Conservation (phyloP, 768 basidiomycete genomes). For the Leccinum subtestaceum region DNA sequence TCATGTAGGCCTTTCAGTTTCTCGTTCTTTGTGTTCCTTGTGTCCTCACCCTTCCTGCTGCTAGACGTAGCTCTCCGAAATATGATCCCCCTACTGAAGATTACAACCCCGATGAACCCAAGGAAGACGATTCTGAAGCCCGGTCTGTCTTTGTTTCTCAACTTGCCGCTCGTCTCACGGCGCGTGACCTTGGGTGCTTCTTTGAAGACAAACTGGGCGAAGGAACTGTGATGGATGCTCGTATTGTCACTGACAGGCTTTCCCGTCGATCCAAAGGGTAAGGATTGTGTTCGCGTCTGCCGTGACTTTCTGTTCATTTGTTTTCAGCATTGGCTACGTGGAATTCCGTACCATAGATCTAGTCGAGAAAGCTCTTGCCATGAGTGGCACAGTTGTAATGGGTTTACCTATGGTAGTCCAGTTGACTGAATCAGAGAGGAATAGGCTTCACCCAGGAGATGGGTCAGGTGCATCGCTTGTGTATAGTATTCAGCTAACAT, state of each 20-base stretch:
- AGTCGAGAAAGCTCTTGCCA: conserved; percentile 85
- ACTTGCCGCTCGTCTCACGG: conserved; percentile 93
- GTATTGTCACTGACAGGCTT: conserved; percentile 93
- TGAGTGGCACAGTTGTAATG: conserved; percentile 96
- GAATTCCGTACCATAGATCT: conserved; percentile 90
- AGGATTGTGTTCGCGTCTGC: conserved; percentile 20
- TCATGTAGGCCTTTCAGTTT: conserved; percentile 38
- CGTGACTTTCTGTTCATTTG: conserved; percentile 3
- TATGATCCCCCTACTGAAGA: conserved; percentile 68
- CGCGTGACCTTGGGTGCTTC: conserved; percentile 96
- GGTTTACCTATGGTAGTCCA: conserved; percentile 97
- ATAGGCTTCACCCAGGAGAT: conserved; percentile 83
- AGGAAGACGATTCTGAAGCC: conserved; percentile 95
- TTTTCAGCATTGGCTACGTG: conserved; percentile 89
- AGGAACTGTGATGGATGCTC: conserved; percentile 89
- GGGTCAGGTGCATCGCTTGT: conserved; percentile 49
- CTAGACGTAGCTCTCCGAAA: conserved; percentile 66
- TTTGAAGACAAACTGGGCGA: conserved; percentile 97
- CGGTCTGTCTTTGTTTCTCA: conserved; percentile 99
- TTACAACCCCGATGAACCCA: conserved; percentile 83
- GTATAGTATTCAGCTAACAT: conserved; percentile 11
- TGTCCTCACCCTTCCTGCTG: conserved; percentile 3
- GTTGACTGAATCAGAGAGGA: conserved; percentile 95
- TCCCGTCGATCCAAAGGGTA: conserved; percentile 98
- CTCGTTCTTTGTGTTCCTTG: conserved; percentile 1